Base-by-base conservation (phyloP, 2,329 filamentous ascomycete species). In the Penicillium sp. region DNA sequence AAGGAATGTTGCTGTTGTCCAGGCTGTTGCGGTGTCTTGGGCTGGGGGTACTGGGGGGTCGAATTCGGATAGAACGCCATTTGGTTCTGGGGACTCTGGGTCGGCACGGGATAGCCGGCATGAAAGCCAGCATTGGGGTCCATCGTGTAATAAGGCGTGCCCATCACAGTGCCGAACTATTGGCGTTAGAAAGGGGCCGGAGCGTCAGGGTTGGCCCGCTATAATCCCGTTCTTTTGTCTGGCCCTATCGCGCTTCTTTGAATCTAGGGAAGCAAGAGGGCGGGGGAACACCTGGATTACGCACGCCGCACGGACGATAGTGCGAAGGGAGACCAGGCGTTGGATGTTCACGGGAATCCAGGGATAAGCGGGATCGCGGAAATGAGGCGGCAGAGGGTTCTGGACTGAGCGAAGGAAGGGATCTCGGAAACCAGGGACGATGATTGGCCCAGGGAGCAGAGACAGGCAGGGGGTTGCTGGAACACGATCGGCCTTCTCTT, bases 1-100 rank as follows among this genome's bases (percentile, higher is more conserved):
- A 71, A 71, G 56, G 68, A 64, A 61, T 69, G 68, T 53, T 63
- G 63, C 49, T 65, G 64, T 43, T 66, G 64, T 35, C 56, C 60
- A 44, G 58, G 62, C 44, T 70, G 67, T 47, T 60, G 57, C n/a
- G 63, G 62, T 39, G 61, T 51, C 51, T 69, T 71, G 27, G 63
- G 56, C 58, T 69, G 69, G 44, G 69, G 61, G 51, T 65, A 72
- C 39, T 63, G 60, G 50, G 67, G 60, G 10, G 66, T 59, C 31
- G 63, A 56, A 55, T 67, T 70, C 46, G 68, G 65, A 57, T 72
- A 71, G 58, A 66, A 72, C 39, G 69, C 57, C 50, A 70, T 67
- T 53, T 69, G 69, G 48, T 67, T 67, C 49, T 57, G 62, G 56
- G 63, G 64, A 53, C 60, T 65, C 50, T 70, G 70, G 46, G 60